Conservation (phyloP, 2,329 filamentous ascomycete genomes). For the Diaporthe aspalathi region DNA sequence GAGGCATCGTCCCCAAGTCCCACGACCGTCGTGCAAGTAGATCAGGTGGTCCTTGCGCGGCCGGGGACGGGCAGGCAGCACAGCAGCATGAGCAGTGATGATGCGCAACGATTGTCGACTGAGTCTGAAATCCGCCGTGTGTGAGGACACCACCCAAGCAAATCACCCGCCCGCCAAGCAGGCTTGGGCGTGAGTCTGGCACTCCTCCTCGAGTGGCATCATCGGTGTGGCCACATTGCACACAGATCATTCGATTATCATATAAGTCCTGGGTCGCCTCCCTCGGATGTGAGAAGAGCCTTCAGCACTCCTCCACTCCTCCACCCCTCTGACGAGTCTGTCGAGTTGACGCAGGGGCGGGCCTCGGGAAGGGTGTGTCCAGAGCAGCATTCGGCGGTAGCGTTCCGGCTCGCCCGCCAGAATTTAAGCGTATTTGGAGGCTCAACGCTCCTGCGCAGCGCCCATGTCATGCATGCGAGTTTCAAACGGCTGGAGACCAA, state of each 20-base stretch:
- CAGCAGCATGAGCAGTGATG: background rate
- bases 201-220: slow-evolving; percentile 26
- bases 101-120: slow-evolving; percentile 13
- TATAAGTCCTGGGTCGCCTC: slow-evolving; percentile 18
- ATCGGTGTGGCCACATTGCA: slow-evolving; percentile 15
- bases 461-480: slow-evolving; percentile 30
- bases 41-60: slow-evolving; percentile 3
- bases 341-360: slow-evolving; percentile 18
- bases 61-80: background rate
- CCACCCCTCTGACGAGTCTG: background rate
- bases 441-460: slow-evolving; percentile 12
- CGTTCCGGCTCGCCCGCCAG: slow-evolving; percentile 12
- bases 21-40: slow-evolving; percentile 16
- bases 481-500: slow-evolving; percentile 30
- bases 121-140: slow-evolving; percentile 23
- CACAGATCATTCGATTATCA: slow-evolving; percentile 35
- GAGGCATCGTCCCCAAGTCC: background rate
- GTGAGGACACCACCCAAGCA: slow-evolving; percentile 18
- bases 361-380: slow-evolving; percentile 1
- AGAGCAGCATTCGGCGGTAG: slow-evolving; percentile 3
- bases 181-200: background rate
- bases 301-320: slow-evolving; percentile 3
- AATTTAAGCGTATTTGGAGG: slow-evolving; percentile 35
- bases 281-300: slow-evolving; percentile 2
- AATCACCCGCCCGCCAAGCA: slow-evolving; percentile 18